These are phyloP conservation scores for Monotropa hypopitys DNA, from an alignment of 179 eudicot species.

Conservation along the genomic window DNA sequence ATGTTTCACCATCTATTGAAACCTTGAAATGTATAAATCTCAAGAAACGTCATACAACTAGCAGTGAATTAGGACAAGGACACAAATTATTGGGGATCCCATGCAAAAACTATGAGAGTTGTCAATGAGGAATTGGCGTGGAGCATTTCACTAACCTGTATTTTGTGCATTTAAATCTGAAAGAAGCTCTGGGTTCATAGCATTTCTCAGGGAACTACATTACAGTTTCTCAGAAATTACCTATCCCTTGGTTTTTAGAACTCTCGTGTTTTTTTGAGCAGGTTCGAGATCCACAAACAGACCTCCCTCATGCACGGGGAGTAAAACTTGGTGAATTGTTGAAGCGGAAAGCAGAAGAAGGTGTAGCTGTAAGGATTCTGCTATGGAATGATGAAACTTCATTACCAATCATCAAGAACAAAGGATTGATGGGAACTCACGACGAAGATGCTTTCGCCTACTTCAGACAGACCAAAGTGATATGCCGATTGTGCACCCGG, in stretches of 20 bases:
- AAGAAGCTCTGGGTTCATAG: background rate
- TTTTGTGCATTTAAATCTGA: background rate
- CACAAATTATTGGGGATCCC: background rate
- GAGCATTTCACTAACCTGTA: background rate
- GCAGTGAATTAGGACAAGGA: background rate
- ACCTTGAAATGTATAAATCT: too few species aligned
- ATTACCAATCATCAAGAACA: conserved; percentile 71
- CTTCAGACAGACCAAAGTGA: conserved; percentile 56
- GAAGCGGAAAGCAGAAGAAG: conserved; percentile 76
- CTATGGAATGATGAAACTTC: conserved; percentile 83
- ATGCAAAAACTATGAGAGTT: background rate
- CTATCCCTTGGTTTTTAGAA: background rate
- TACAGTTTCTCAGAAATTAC: background rate
- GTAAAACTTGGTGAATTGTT: conserved; percentile 54
- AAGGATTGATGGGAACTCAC: conserved; percentile 67
- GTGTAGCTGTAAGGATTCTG: conserved; percentile 72
- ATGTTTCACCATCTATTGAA: background rate
- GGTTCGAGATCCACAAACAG: conserved; percentile 59
- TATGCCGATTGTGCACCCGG: conserved; percentile 61
- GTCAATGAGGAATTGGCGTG: background rate
- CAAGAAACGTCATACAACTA: background rate
- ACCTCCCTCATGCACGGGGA: conserved; percentile 57
- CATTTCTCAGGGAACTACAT: background rate
- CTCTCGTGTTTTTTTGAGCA: conserved; percentile 16
- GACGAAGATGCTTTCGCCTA: conserved; percentile 59